phyloP scores from a whole-genome alignment of 139 green algal genomes.

The Medakamo hakoo region DNA sequence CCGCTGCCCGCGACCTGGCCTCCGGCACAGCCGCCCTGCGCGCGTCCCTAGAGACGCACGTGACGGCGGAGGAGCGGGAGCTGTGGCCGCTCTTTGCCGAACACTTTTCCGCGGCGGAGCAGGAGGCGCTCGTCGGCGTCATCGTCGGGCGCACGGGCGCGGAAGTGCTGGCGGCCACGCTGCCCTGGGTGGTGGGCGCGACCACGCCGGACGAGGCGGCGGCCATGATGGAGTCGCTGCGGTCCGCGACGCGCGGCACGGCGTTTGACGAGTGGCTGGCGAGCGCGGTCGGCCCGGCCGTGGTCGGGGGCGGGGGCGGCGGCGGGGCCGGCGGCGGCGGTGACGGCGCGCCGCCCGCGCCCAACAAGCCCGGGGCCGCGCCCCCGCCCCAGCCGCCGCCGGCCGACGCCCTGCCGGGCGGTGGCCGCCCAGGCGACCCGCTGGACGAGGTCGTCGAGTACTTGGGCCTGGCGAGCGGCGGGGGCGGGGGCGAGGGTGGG shows the following conservation, averaged over 20 bases:
- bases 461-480: constrained; percentile 25
- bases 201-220: constrained; percentile 55
- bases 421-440: constrained; percentile 8
- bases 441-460: constrained; percentile 56
- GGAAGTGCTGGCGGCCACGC: constrained; percentile 84
- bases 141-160: constrained; percentile 86
- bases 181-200: constrained; percentile 76
- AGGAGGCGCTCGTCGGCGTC: constrained; percentile 77
- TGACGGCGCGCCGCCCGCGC: not conserved
- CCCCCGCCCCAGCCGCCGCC: not conserved
- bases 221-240: constrained; percentile 63
- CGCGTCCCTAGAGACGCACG: constrained; percentile 65
- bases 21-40: constrained; percentile 67
- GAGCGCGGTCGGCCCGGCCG: constrained; percentile 12
- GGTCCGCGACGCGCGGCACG: constrained; percentile 72
- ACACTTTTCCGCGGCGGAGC: constrained; percentile 76
- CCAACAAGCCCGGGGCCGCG: not conserved
- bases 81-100: constrained; percentile 93
- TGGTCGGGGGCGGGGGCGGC: constrained; percentile 12
- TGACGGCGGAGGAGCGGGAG: constrained; percentile 77
- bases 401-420: constrained; percentile 5
- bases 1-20: constrained; percentile 31
- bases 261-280: constrained; percentile 89
- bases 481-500: constrained; percentile 4
- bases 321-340: not conserved